Conservation (phyloP, 2,329 filamentous ascomycete species). For the Cytospora leucostoma region DNA sequence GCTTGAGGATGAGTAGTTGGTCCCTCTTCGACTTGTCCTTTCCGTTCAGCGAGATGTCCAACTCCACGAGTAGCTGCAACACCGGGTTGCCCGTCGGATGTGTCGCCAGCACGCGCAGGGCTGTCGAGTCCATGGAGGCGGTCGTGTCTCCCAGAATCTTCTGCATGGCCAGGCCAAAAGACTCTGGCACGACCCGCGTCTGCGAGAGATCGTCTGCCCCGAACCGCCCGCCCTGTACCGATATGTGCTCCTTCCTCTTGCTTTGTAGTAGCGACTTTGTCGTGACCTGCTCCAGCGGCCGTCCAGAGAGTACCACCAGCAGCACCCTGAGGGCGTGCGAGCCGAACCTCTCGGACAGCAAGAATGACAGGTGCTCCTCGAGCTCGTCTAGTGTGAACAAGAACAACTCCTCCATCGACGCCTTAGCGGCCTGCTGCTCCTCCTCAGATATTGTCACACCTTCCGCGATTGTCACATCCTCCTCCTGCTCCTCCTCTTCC, state of each 20-base stretch:
- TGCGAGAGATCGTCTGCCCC: conserved; percentile 49
- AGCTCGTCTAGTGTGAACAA: conserved; percentile 82
- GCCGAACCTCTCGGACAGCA: conserved; percentile 85
- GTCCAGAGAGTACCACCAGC: conserved; percentile 80
- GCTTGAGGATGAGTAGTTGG: conserved; percentile 60
- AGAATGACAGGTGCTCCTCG: conserved; percentile 77
- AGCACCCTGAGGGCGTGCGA: conserved; percentile 89
- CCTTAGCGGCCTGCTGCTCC: conserved; percentile 44
- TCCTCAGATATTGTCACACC: conserved; percentile 38
- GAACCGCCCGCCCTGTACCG: conserved; percentile 57
- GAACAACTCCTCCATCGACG: conserved; percentile 82
- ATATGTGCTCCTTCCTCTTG: conserved; percentile 86
- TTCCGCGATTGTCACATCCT: conserved; percentile 42
- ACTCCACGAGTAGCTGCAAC: conserved; percentile 83
- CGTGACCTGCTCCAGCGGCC: conserved; percentile 70
- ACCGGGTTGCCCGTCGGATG: conserved; percentile 92
- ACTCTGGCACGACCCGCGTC: conserved; percentile 68
- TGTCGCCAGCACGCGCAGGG: conserved; percentile 79
- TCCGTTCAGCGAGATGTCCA: conserved; percentile 76
- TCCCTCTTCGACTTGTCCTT: conserved; percentile 68
- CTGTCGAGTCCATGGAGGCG: conserved; percentile 72
- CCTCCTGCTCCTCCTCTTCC: conserved; percentile 47
- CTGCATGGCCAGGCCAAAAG: conserved; percentile 74
- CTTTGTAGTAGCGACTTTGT: conserved; percentile 80
- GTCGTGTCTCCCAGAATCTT: conserved; percentile 82